Evolutionary conservation across 352 stramenopile species (phyloP), one percentile per base, ranked within the genome.

Genomic region (Halophytophthora batemanensis): DNA sequence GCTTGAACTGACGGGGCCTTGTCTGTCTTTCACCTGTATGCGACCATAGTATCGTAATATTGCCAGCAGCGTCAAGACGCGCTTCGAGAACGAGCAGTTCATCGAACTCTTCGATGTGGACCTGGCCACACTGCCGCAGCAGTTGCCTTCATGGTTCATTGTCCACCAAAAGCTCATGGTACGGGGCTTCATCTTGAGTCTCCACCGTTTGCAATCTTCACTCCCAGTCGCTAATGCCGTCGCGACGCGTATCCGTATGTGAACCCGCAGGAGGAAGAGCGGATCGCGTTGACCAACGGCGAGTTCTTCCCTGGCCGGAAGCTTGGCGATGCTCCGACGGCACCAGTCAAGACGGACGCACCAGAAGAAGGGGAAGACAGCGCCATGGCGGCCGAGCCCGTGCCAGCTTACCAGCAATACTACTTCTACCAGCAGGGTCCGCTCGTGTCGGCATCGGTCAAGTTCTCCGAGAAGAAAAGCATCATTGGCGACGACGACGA

Each of bases 71-170:
- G 71, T 91, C 63, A 94, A 94, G 59, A 93, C 82, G 50, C 72
- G 82, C 21, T 94, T 93, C 36, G 84, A 94, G 55, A 91, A 94
- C 52, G 84, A 94, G 54, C 84, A 94, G 58, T 94, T 94, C 50
- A 94, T 94, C 28, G 84, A 94, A 53, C 68, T 95, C 12, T 95
- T 95, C 41, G 84, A 95, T 41, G 80, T 92, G 29, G 83, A 93
- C 50, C 67, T 93, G 22, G 83, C 92, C 42, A 90, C 79, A 17
- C 47, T 93, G 12, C 84, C 84, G 13, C 74, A 89, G 45, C 76
- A 93, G 15, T 48, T 95, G 11, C 84, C 84, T 6, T 60, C 66
- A 17, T 95, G 84, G 84, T 95, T 93, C 48, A 74, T 87, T 8
- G 61, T 84, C 21, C 89, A 93, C 48, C 83, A 94, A 45, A 56